phyloP scores from a whole-genome alignment of 306 rosid genomes.

The Cicer chorassanicum region DNA sequence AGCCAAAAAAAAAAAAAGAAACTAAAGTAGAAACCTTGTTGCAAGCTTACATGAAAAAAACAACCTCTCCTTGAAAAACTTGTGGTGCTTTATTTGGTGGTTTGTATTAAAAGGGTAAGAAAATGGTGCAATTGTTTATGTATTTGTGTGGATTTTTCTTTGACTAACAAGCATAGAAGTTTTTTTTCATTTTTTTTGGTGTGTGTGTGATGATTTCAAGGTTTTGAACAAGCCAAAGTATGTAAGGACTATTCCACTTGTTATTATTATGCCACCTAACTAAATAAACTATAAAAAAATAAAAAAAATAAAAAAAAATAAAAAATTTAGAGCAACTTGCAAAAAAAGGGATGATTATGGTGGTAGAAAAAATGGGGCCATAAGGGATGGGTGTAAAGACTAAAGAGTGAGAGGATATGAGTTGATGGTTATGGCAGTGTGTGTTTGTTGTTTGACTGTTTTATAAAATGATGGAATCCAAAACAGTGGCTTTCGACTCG shows the following conservation, averaged over 20 bases:
- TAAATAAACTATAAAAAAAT: not conserved
- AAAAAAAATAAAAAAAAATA: too few relatives aligned
- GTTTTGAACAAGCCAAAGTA: not conserved
- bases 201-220: not conserved
- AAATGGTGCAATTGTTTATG: not conserved
- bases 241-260: not conserved
- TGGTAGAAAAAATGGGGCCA: not conserved
- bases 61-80: not conserved
- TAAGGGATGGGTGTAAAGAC: constrained; percentile 15
- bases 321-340: not conserved
- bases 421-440: constrained; percentile 9
- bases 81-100: not conserved
- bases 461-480: constrained; percentile 5
- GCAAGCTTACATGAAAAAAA: constrained; percentile 11
- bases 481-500: not conserved
- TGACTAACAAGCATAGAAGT: not conserved
- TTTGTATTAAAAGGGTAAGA: not conserved
- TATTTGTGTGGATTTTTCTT: not conserved
- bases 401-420: constrained; percentile 9
- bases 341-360: not conserved
- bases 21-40: not conserved
- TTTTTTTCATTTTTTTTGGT: not conserved
- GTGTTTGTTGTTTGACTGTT: constrained; percentile 11
- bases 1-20: not conserved
- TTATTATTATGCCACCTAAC: not conserved